Base-by-base conservation (phyloP, 805 yeast genomes). In the Schwanniomyces vanrijiae region DNA sequence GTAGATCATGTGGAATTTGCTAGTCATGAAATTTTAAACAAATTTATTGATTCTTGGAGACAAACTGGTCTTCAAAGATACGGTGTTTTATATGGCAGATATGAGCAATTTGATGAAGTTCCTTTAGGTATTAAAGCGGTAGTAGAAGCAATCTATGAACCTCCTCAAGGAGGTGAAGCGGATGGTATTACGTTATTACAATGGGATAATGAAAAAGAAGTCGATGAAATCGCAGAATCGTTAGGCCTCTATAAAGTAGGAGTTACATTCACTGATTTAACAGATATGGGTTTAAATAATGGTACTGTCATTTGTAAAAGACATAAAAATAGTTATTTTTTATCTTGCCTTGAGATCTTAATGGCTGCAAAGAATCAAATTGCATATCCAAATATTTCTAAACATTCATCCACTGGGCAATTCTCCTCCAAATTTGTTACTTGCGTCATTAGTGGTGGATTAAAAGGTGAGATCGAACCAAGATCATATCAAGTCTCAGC, bases 1-100 rank as follows among this genome's bases (percentile, higher is more conserved):
- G 97, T 95, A 24, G 99, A 94, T 64, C 98, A 94, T 68, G 94
- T 94, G 25, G 99, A 94, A 64, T 88, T 91, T 64, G 82, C 89
- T 20, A 82, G 81, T 48, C 81, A 90, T 44, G 73, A 75, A 10
- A 77, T 90, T 21, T 80, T 94, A 45, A 89, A 94, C 64, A 73
- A 78, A 31, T 94, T 94, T 65, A 89, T 94, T 46, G 95, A 94
- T 54, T 72, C 87, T 19, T 94, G 99, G 99, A 83, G 99, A 66
- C 71, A 73, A 44, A 80, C 95, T 0, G 98, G 96, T 2, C 71
- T 80, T 18, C 99, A 94, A 68, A 79, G 99, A 58, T 76, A 86
- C 46, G 99, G 97, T 0, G 75, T 86, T 48, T 68, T 94, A 69
- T 83, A 90, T 57, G 99, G 99, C 6, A 72, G 78, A 5, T 94